Conservation (phyloP, 1,139 yeast genomes). For the Diutina scorzettiae region DNA sequence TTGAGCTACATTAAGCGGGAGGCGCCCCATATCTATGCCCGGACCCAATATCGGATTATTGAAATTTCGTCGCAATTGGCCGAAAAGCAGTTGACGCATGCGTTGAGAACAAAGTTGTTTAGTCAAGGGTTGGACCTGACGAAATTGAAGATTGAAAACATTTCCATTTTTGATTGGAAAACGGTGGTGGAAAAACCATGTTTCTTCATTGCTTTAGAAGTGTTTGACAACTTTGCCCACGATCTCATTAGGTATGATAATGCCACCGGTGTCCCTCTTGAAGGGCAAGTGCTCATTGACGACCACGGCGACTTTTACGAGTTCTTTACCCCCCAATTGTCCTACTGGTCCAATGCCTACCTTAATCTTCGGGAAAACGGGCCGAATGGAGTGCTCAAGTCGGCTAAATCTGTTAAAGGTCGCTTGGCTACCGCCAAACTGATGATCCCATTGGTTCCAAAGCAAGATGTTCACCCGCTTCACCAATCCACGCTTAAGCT, state of each 20-base stretch:
- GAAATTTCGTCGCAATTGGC: conserved; percentile 68
- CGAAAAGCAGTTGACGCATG: conserved; percentile 39
- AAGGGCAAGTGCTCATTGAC: conserved; percentile 70
- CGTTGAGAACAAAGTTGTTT: conserved; percentile 23
- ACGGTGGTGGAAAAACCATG: conserved; percentile 55
- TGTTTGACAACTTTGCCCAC: conserved; percentile 77
- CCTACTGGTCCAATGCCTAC: conserved; percentile 44
- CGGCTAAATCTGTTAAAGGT: conserved; percentile 14
- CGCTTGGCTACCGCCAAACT: conserved; percentile 17
- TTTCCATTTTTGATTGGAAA: conserved; percentile 70
- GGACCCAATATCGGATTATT: conserved; percentile 61
- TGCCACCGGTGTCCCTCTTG: conserved; percentile 53
- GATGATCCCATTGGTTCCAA: conserved; percentile 20
- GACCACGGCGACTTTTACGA: conserved; percentile 69
- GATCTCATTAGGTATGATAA: conserved; percentile 72
- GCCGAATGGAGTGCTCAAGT: conserved; percentile 20
- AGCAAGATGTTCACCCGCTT: conserved; percentile 29
- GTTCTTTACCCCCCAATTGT: conserved; percentile 58
- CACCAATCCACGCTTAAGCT: conserved; percentile 24
- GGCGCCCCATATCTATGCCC: conserved; percentile 61
- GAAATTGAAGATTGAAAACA: conserved; percentile 56
- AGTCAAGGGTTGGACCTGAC: conserved; percentile 29
- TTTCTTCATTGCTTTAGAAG: conserved; percentile 72
- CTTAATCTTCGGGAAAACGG: conserved; percentile 44
- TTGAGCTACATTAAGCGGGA: conserved; percentile 48